These are phyloP conservation scores for Tuber aestivum DNA, from an alignment of 495 filamentous ascomycete species.

Conservation along the genomic window DNA sequence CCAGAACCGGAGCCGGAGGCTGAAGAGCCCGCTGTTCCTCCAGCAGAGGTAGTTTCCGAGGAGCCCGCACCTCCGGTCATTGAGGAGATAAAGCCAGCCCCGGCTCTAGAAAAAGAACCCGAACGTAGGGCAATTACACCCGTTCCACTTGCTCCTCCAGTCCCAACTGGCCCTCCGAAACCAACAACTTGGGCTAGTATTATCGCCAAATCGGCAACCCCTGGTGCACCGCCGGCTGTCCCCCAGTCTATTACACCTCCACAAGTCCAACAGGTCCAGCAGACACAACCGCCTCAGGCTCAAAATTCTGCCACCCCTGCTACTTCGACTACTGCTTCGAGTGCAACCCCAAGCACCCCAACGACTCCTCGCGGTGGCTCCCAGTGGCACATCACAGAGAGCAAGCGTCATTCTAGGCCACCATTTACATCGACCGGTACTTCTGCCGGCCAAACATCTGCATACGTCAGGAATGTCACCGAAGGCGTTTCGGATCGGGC, in stretches of 20 bases:
- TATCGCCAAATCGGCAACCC: conserved; percentile 47
- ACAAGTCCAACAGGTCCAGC: conserved; percentile 46
- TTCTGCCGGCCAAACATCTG: conserved; percentile 56
- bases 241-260: conserved; percentile 47
- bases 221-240: conserved; percentile 43
- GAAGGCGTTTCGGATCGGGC: conserved; percentile 69
- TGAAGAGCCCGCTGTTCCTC: conserved; percentile 41
- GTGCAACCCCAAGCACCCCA: conserved; percentile 24
- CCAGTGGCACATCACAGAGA: conserved; percentile 39
- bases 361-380: conserved; percentile 20
- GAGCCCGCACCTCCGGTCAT: conserved; percentile 22
- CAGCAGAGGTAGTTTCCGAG: conserved; percentile 10
- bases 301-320: conserved; percentile 28
- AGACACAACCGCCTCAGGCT: conserved; percentile 36
- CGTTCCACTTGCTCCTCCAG: conserved; percentile 42
- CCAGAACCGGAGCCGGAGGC: conserved; percentile 44
- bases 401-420: conserved; percentile 30
- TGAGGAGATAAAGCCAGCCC: conserved; percentile 55
- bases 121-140: conserved; percentile 34
- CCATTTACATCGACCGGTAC: conserved; percentile 44
- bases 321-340: conserved; percentile 5
- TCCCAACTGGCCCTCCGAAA: conserved; percentile 50
- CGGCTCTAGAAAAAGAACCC: conserved; percentile 49
- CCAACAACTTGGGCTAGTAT: conserved; percentile 91
- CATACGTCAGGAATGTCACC: conserved; percentile 89